Conservation (phyloP, 1,284 basidiomycete species). For the Abortiporus biennis region DNA sequence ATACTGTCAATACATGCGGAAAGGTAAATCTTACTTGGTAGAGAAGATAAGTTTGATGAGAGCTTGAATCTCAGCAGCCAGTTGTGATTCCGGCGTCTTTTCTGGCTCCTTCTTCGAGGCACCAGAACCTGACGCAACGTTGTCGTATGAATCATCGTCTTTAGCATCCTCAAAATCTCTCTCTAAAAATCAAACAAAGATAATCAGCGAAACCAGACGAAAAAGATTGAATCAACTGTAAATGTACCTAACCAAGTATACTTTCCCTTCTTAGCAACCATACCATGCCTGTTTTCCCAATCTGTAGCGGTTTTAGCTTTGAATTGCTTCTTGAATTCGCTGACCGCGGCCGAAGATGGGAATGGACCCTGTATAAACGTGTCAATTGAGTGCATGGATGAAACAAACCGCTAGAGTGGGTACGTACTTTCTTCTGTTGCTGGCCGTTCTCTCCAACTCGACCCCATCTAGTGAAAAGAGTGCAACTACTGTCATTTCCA, state of each 20-base stretch:
- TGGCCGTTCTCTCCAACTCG: conserved; percentile 53
- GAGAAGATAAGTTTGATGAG: conserved; percentile 46
- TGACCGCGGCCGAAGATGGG: conserved; percentile 30
- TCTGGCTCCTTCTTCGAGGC: conserved; percentile 38
- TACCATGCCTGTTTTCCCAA: conserved; percentile 51
- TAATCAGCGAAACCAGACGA: not conserved
- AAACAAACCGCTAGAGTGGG: not conserved
- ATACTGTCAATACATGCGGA: no score
- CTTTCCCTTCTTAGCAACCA: conserved; percentile 47
- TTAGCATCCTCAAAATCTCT: conserved; percentile 45
- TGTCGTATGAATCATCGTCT: conserved; percentile 26
- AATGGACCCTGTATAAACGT: conserved; percentile 31
- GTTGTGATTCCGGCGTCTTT: conserved; percentile 40
- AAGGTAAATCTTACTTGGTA: conserved; percentile 29
- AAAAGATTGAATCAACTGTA: conserved; percentile 1
- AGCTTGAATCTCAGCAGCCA: conserved; percentile 44
- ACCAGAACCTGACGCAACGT: conserved; percentile 18
- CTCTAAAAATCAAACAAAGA: conserved; percentile 29
- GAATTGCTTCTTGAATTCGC: conserved; percentile 59
- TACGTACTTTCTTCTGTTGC: conserved; percentile 40
- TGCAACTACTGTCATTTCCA: conserved; percentile 29
- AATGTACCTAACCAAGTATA: not conserved
- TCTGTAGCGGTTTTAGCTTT: conserved; percentile 43
- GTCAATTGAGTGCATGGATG: not conserved
- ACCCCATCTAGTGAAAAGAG: conserved; percentile 55